Conservation (phyloP, 495 filamentous ascomycete genomes). For the Ascodesmis nigricans region DNA sequence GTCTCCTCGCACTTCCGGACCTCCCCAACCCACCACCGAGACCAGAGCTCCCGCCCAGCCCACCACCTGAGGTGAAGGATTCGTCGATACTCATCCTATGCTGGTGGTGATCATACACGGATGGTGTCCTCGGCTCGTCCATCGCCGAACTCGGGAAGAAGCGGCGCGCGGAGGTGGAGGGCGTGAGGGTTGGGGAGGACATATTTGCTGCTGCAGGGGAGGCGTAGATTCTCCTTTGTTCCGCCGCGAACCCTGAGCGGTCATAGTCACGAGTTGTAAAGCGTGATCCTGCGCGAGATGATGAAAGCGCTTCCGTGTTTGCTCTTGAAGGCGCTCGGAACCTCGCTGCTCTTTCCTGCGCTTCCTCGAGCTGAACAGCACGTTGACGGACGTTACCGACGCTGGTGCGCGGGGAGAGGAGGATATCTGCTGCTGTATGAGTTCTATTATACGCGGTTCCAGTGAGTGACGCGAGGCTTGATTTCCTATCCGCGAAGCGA, state of each 20-base stretch:
- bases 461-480: constrained; percentile 14
- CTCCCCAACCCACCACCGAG: constrained; percentile 2
- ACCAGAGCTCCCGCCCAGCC: constrained; percentile 6
- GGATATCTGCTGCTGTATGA: constrained; percentile 29
- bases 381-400: constrained; percentile 16
- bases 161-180: too few species aligned
- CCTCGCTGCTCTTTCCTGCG: constrained; percentile 26
- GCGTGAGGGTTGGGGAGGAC: too few species aligned
- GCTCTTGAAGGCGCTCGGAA: constrained; percentile 35
- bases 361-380: constrained; percentile 23
- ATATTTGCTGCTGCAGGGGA: too few species aligned
- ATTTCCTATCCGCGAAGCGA: constrained; percentile 15
- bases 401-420: constrained; percentile 22
- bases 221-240: too few species aligned
- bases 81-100: constrained; percentile 1
- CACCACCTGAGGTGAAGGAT: constrained; percentile 5
- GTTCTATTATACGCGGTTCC: constrained; percentile 28
- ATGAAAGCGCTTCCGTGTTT: constrained; percentile 25
- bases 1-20: constrained; percentile 1
- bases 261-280: too few species aligned
- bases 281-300: not conserved
- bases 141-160: too few species aligned
- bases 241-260: too few species aligned
- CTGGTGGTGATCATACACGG: not conserved
- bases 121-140: not conserved